Evolutionary conservation across 73 alveolate genomes (phyloP), one percentile per base, ranked within the genome.

Genomic region (Uronychia setigera): DNA sequence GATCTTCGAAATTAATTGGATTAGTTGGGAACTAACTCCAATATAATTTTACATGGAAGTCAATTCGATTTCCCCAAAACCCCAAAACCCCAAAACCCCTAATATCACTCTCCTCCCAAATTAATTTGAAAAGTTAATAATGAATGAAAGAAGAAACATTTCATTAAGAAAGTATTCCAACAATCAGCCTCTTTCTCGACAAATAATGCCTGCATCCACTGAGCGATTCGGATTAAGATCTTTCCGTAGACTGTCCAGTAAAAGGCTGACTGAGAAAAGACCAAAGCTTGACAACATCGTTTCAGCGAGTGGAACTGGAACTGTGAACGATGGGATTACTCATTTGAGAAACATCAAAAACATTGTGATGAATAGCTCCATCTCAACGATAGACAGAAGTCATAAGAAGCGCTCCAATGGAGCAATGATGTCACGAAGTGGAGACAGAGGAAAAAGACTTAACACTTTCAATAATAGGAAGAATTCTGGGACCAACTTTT

Each of bases 41-140:
- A n/a, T n/a, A n/a, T n/a, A n/a, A n/a, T n/a, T n/a, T n/a, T n/a
- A n/a, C n/a, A n/a, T n/a, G n/a, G n/a, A n/a, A n/a, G n/a, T n/a
- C n/a, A n/a, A n/a, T n/a, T n/a, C n/a, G n/a, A n/a, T n/a, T n/a
- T n/a, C 67, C 67, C 67, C 67, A 46, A 46, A 46, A 46, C 67
- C 67, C 67, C 67, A 46, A 46, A 46, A 46, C 67, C 67, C 5
- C 67, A 46, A 46, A 46, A 46, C 67, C 67, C 67, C 67, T 46
- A 11, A 46, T 19, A 46, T 11, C 67, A 19, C n/a, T 11, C 5
- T 5, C 5, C 5, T 5, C 5, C 5, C 67, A 46, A 46, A 19
- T 46, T 46, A 46, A 46, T 11, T 46, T 19, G 19, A 11, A 46
- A 46, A n/a, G n/a, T n/a, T n/a, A 46, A 46, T 19, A 46, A 46